Percentiles rank a stretch among this genome's conserved stretches.
Evolutionary conservation across 1,139 yeast genomes (phyloP).

Genomic region (Magnusiomyces clavatus): DNA sequence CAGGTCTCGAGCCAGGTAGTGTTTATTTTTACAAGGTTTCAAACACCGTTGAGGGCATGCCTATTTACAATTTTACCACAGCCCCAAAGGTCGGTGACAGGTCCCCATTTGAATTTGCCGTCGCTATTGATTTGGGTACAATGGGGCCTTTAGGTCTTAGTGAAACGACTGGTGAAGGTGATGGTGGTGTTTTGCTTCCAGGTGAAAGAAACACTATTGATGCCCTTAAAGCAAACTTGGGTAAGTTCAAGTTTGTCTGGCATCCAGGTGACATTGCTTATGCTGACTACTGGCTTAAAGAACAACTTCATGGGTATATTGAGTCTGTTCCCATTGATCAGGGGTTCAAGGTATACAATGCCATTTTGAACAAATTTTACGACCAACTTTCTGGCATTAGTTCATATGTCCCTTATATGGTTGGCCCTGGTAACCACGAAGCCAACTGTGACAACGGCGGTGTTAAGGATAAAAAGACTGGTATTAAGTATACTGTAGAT

Average conservation of each 20-base stretch:
- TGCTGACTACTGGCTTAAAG: slow-evolving; percentile 28
- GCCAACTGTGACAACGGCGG: slow-evolving; percentile 27
- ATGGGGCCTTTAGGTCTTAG: slow-evolving; percentile 24
- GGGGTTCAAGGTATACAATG: slow-evolving; percentile 19
- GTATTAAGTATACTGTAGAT: slow-evolving; percentile 14
- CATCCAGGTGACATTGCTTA: slow-evolving; percentile 29
- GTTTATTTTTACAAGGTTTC: slow-evolving; percentile 26
- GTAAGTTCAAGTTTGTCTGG: slow-evolving; percentile 24
- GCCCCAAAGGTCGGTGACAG: slow-evolving; percentile 17
- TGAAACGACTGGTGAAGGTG: slow-evolving; percentile 16
- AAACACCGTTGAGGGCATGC: slow-evolving; percentile 1
- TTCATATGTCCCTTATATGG: slow-evolving; percentile 24
- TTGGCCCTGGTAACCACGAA: slow-evolving; percentile 29
- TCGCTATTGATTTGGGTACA: slow-evolving; percentile 25
- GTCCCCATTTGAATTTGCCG: slow-evolving; percentile 22
- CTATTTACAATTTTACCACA: slow-evolving; percentile 20
- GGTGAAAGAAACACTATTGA: slow-evolving; percentile 22
- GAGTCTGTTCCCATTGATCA: slow-evolving; percentile 14
- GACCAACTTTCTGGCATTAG: slow-evolving; percentile 22
- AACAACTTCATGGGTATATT: slow-evolving; percentile 19
- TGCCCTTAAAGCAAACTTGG: slow-evolving; percentile 19
- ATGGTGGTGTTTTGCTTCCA: slow-evolving; percentile 18
- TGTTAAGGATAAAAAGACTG: slow-evolving; percentile 10
- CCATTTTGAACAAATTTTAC: slow-evolving; percentile 22
- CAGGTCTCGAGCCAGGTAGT: slow-evolving; percentile 24